phyloP scores from a whole-genome alignment of 2,329 filamentous ascomycete genomes.

The Fusarium staphyleae region DNA sequence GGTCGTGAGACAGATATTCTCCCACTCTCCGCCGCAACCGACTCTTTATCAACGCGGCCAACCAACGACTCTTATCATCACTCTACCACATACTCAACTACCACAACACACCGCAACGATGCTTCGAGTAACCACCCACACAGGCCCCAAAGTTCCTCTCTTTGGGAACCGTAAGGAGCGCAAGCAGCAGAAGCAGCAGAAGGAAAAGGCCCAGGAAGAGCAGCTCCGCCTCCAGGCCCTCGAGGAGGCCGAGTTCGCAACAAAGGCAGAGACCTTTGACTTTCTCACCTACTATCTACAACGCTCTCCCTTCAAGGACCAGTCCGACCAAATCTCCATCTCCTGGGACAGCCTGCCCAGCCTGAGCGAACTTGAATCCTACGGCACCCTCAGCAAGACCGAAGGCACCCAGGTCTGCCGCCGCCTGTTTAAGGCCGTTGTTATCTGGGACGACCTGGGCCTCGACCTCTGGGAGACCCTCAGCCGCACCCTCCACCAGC shows the following conservation, averaged over 20 bases:
- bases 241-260: slow-evolving; percentile 43
- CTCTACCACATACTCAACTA: not conserved
- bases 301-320: slow-evolving; percentile 37
- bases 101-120: slow-evolving; percentile 21
- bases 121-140: slow-evolving; percentile 32
- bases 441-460: slow-evolving; percentile 50
- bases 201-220: slow-evolving; percentile 32
- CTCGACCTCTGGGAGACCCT: slow-evolving; percentile 46
- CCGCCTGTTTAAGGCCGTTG: slow-evolving; percentile 48
- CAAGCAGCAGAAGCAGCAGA: slow-evolving; percentile 37
- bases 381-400: slow-evolving; percentile 44
- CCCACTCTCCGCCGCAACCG: slow-evolving; percentile 17
- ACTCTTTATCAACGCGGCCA: slow-evolving; percentile 3
- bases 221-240: slow-evolving; percentile 35
- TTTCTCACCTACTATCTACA: slow-evolving; percentile 46
- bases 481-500: slow-evolving; percentile 20
- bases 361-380: slow-evolving; percentile 46
- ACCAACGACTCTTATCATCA: not conserved
- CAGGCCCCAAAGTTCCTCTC: slow-evolving; percentile 34
- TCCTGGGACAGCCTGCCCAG: slow-evolving; percentile 45
- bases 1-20: slow-evolving; percentile 13
- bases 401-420: slow-evolving; percentile 48
- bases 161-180: slow-evolving; percentile 40
- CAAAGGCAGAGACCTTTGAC: slow-evolving; percentile 43
- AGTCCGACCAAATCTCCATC: slow-evolving; percentile 46